Percentiles rank a stretch among this genome's conserved stretches.
Evolutionary conservation across 345 rosid species (phyloP).

Genomic region (Arabis alpina): DNA sequence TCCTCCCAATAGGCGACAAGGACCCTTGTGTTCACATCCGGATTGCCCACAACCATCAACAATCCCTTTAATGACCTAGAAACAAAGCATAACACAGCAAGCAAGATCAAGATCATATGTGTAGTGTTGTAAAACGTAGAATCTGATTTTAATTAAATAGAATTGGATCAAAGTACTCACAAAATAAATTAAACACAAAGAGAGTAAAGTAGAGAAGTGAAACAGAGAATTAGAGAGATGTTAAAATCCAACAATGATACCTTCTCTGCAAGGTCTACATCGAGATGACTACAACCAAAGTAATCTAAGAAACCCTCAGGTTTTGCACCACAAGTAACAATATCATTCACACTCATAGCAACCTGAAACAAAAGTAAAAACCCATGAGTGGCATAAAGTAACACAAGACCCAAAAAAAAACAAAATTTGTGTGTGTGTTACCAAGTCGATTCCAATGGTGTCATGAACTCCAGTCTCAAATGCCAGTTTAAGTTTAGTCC

Average conservation of each 20-base stretch:
- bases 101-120: neutral
- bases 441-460: conserved; percentile 93
- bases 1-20: conserved; percentile 85
- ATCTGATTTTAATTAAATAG: too few relatives aligned
- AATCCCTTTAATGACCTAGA: conserved; percentile 80
- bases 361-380: conserved; percentile 52
- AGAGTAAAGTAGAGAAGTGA: too few relatives aligned
- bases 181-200: too few relatives aligned
- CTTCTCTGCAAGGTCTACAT: conserved; percentile 96
- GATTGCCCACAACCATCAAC: conserved; percentile 90
- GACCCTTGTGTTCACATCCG: conserved; percentile 20
- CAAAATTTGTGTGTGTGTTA: conserved; percentile 26
- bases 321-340: conserved; percentile 92
- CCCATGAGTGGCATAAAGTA: neutral
- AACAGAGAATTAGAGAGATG: neutral
- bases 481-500: conserved; percentile 91
- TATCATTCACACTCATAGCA: conserved; percentile 97
- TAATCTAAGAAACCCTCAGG: conserved; percentile 92
- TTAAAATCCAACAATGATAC: conserved; percentile 36
- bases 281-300: conserved; percentile 87
- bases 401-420: neutral
- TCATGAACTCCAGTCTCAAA: conserved; percentile 91
- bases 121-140: too few relatives aligned
- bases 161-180: too few relatives aligned
- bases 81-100: conserved; percentile 12